A percentile compares a stretch with the other conserved stretches of the same genome.
phyloP scores from a whole-genome alignment of 1,284 basidiomycete genomes.

The Leccinum griseonigrum region DNA sequence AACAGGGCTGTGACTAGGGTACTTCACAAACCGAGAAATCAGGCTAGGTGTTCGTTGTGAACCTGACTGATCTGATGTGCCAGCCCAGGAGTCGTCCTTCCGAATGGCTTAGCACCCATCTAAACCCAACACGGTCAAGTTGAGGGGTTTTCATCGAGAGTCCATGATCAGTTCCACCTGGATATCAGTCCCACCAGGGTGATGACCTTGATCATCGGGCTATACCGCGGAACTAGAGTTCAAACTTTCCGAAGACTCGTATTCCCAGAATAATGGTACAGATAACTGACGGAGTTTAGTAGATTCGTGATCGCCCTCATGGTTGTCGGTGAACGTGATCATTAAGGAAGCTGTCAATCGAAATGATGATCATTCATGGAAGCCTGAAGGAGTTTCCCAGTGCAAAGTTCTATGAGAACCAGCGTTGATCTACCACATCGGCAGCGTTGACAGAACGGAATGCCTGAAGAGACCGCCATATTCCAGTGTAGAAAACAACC shows the following conservation, averaged over 20 bases:
- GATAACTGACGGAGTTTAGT: constrained; percentile 27
- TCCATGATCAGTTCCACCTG: constrained; percentile 32
- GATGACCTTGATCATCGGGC: constrained; percentile 31
- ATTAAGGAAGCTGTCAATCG: constrained; percentile 8
- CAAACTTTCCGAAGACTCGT: constrained; percentile 34
- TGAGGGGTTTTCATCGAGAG: constrained; percentile 22
- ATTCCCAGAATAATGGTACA: constrained; percentile 31
- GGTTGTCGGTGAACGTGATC: constrained; percentile 13
- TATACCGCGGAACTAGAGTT: constrained; percentile 36
- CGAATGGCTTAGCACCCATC: constrained; percentile 20
- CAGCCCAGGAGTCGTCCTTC: constrained; percentile 5
- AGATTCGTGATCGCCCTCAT: not conserved
- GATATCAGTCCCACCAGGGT: constrained; percentile 37
- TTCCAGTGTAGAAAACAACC: constrained; percentile 43
- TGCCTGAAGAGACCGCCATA: constrained; percentile 31
- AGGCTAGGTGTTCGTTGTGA: constrained; percentile 16
- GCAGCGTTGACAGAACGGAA: constrained; percentile 10
- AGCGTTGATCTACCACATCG: constrained; percentile 9
- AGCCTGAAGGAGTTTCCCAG: constrained; percentile 2
- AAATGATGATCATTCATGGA: not conserved
- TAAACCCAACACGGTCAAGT: constrained; percentile 25
- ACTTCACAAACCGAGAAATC: constrained; percentile 26
- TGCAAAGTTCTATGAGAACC: constrained; percentile 15
- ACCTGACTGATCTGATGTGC: constrained; percentile 15
- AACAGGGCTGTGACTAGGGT: constrained; percentile 37